These are phyloP conservation scores for Tolypocladium amazonense DNA, from an alignment of 2,329 filamentous ascomycete genomes.

Conservation along the genomic window DNA sequence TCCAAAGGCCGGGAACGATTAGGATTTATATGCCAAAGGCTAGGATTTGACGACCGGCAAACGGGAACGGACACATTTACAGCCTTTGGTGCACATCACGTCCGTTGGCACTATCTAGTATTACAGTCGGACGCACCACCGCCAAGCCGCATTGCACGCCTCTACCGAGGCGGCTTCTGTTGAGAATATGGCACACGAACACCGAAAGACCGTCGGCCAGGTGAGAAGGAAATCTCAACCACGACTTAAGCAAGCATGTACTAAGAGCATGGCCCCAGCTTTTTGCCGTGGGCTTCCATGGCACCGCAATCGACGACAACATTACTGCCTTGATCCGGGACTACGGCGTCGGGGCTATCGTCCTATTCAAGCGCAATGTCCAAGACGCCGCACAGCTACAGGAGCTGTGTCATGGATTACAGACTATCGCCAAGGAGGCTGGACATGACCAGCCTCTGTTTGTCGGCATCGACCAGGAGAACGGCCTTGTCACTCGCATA, in stretches of 20 bases:
- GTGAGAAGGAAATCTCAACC: background rate
- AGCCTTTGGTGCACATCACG: background rate
- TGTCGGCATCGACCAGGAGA: conserved; percentile 16
- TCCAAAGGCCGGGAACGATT: too few species aligned
- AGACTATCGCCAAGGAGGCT: conserved; percentile 12
- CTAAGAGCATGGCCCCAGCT: conserved; percentile 6
- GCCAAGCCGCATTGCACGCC: background rate
- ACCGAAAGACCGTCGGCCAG: conserved; percentile 1
- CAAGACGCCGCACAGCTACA: conserved; percentile 10
- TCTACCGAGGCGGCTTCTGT: background rate
- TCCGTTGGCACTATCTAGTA: background rate
- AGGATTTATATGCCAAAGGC: background rate
- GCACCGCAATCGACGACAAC: conserved; percentile 8
- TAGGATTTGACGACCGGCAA: too few species aligned
- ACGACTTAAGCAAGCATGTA: background rate
- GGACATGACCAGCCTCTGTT: conserved; percentile 13
- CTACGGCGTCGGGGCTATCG: conserved; percentile 14
- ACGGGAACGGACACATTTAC: background rate
- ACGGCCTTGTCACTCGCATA: conserved; percentile 15
- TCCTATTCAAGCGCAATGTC: conserved; percentile 16
- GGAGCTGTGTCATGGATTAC: conserved; percentile 11
- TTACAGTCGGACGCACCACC: background rate
- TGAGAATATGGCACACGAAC: background rate
- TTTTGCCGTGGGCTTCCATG: conserved; percentile 15
- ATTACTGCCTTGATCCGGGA: conserved; percentile 13